phyloP scores from a whole-genome alignment of 78 protist species.

The Reticulomyxa filosa region DNA sequence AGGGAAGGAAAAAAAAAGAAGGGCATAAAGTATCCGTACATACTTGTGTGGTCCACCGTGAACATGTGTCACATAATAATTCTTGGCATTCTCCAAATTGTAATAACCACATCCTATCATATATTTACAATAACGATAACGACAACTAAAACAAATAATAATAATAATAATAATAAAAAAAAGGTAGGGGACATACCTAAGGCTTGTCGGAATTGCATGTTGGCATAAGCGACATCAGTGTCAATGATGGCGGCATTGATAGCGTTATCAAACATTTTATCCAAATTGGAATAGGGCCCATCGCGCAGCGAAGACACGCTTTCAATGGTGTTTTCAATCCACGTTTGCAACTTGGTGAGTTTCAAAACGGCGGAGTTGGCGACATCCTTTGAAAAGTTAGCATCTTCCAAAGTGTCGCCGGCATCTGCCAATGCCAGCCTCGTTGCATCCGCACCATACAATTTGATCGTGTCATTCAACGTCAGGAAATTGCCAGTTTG shows the following conservation, averaged over 20 bases:
- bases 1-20: too few species aligned
- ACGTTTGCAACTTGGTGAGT: conserved; percentile 55
- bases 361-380: conserved; percentile 64
- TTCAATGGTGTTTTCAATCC: conserved; percentile 14
- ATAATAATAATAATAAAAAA: too few species aligned
- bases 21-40: too few species aligned
- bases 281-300: conserved; percentile 20
- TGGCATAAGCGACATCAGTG: background rate
- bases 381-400: conserved; percentile 61
- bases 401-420: conserved; percentile 93
- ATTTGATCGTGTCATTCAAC: conserved; percentile 24
- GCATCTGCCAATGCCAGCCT: conserved; percentile 95
- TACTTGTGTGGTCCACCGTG: conserved; percentile 20
- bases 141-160: too few species aligned
- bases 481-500: conserved; percentile 93
- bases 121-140: too few species aligned
- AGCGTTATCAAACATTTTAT: conserved; percentile 39
- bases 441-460: conserved; percentile 65
- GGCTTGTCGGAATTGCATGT: conserved; percentile 67
- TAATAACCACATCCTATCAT: conserved; percentile 13
- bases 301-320: background rate
- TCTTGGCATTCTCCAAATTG: conserved; percentile 26
- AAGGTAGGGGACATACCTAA: too few species aligned
- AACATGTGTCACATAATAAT: conserved; percentile 36
- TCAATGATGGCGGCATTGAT: background rate